These are phyloP conservation scores for Colletotrichum horii DNA, from an alignment of 2,329 filamentous ascomycete genomes.

Conservation along the genomic window DNA sequence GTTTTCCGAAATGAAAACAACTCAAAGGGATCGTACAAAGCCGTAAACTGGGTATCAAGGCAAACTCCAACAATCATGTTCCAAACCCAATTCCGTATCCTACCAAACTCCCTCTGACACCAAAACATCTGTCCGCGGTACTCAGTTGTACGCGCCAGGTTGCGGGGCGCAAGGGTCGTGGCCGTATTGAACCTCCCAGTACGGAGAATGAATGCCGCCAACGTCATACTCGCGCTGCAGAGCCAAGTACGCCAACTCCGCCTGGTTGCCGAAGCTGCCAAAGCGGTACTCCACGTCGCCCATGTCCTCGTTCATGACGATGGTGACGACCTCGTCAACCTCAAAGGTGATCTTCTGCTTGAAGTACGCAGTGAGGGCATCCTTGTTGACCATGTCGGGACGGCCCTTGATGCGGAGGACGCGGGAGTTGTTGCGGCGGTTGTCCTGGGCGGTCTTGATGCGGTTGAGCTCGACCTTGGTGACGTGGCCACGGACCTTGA, in stretches of 20 bases:
- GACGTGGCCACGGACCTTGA: slow-evolving; percentile 39
- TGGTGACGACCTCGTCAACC: slow-evolving; percentile 45
- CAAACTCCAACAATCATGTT: background rate
- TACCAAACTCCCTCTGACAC: background rate
- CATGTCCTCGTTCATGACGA: slow-evolving; percentile 30
- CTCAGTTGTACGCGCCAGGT: background rate
- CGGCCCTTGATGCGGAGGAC: slow-evolving; percentile 57
- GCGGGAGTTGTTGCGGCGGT: slow-evolving; percentile 40
- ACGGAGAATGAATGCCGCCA: slow-evolving; percentile 4
- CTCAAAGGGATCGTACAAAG: background rate
- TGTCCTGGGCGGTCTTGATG: slow-evolving; percentile 41
- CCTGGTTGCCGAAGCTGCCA: slow-evolving; percentile 60
- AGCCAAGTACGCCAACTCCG: slow-evolving; percentile 48
- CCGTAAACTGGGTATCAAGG: background rate
- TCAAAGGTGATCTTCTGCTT: slow-evolving; percentile 48
- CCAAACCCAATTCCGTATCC: background rate
- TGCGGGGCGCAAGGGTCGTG: slow-evolving; percentile 6
- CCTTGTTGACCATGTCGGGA: slow-evolving; percentile 46
- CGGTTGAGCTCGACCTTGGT: slow-evolving; percentile 53
- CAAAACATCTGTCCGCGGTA: background rate
- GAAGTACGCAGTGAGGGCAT: slow-evolving; percentile 46
- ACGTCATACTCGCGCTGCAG: background rate
- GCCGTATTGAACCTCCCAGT: slow-evolving; percentile 24
- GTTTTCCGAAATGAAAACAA: background rate
- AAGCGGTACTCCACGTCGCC: slow-evolving; percentile 56